These are phyloP conservation scores for Exophiala bonariae DNA, from an alignment of 2,329 filamentous ascomycete genomes.

Conservation along the genomic window DNA sequence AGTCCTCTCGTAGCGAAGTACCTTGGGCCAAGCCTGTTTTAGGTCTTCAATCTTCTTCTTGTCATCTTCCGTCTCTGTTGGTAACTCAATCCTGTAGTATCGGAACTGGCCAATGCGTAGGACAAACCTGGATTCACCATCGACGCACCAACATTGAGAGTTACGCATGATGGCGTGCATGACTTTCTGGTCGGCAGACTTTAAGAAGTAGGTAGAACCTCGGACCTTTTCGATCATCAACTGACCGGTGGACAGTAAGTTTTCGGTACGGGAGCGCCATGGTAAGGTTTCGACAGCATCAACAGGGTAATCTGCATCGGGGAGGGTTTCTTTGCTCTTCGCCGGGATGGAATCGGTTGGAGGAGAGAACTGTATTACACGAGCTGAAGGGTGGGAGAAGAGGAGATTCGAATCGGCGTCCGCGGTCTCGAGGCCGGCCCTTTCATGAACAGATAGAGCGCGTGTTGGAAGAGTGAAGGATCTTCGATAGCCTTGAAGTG, in stretches of 20 bases:
- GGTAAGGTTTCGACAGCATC: constrained; percentile 64
- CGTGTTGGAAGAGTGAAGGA: constrained; percentile 26
- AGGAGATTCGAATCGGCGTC: constrained; percentile 47
- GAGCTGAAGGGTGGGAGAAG: constrained; percentile 71
- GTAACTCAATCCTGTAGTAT: constrained; percentile 89
- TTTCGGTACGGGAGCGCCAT: constrained; percentile 74
- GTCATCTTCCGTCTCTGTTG: constrained; percentile 64
- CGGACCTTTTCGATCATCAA: constrained; percentile 84
- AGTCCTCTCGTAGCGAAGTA: constrained; percentile 84
- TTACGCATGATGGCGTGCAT: constrained; percentile 84
- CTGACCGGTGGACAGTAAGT: constrained; percentile 77
- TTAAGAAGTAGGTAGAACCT: constrained; percentile 83
- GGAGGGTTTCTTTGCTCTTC: constrained; percentile 40
- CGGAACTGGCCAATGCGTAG: constrained; percentile 78
- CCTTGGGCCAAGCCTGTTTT: constrained; percentile 67
- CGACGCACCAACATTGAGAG: constrained; percentile 92
- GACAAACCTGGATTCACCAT: constrained; percentile 81
- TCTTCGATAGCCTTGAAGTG: constrained; percentile 24
- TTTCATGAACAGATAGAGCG: constrained; percentile 23
- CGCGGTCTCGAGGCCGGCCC: constrained; percentile 27
- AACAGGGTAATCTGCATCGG: constrained; percentile 49
- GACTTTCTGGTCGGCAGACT: constrained; percentile 67
- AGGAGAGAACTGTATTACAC: constrained; percentile 66
- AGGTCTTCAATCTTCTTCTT: constrained; percentile 64
- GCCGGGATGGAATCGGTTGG: constrained; percentile 30